These are phyloP conservation scores for Nothomitra cinnamomea DNA, from an alignment of 2,329 filamentous ascomycete genomes.

Conservation along the genomic window DNA sequence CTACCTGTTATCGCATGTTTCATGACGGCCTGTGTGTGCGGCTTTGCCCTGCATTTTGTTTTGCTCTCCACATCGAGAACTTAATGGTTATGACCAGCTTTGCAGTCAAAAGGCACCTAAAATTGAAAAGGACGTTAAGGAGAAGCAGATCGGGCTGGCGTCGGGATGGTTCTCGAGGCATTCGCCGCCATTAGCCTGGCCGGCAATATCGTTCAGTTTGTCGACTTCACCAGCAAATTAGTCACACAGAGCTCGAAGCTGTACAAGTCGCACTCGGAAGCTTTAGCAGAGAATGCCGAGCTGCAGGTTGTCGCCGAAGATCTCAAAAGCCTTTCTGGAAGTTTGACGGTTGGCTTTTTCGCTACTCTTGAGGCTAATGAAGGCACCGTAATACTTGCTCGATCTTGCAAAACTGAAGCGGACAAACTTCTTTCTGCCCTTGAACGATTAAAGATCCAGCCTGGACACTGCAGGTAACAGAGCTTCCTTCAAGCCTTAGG, in stretches of 20 bases:
- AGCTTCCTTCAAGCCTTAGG: background rate
- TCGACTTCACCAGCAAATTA: background rate
- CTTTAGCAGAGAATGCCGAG: too few species aligned
- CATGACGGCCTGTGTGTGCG: too few species aligned
- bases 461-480: background rate
- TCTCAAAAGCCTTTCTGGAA: background rate
- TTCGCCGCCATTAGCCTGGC: slow-evolving; percentile 1
- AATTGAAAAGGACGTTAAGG: too few species aligned
- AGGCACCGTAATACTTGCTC: background rate
- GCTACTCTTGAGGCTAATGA: background rate
- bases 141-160: too few species aligned
- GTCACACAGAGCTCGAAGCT: background rate
- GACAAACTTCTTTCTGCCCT: background rate
- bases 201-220: background rate
- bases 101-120: too few species aligned
- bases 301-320: background rate
- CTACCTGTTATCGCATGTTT: too few species aligned
- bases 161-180: too few species aligned
- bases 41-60: too few species aligned
- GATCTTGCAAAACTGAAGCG: too few species aligned
- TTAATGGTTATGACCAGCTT: too few species aligned
- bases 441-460: background rate
- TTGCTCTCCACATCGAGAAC: too few species aligned
- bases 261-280: too few species aligned
- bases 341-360: background rate